These are phyloP conservation scores for Nemania serpens DNA, from an alignment of 2,329 filamentous ascomycete species.

Conservation along the genomic window DNA sequence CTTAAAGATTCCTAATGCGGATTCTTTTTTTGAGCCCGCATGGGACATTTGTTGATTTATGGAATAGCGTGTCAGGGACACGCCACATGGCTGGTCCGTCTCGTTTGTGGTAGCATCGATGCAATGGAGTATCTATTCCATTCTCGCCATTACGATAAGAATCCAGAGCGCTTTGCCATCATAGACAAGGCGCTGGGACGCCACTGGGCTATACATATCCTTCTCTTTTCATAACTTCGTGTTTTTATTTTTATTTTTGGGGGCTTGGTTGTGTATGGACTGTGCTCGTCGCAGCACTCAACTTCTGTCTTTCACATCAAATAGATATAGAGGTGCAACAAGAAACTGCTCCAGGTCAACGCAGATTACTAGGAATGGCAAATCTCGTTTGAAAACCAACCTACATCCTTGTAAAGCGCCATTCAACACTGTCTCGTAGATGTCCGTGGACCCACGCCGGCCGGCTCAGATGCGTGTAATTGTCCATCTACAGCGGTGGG, in stretches of 20 bases:
- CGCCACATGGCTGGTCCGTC: neutral
- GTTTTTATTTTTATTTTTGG: neutral
- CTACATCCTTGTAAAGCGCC: neutral
- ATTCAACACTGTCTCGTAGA: neutral
- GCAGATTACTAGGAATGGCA: neutral
- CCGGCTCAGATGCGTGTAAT: slow-evolving; percentile 1
- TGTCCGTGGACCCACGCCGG: neutral
- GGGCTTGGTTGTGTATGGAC: neutral
- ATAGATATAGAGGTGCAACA: neutral
- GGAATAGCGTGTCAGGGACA: neutral
- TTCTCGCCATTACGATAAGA: neutral
- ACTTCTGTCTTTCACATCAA: neutral
- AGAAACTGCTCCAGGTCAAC: neutral
- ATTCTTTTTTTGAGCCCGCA: neutral
- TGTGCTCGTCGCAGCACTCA: neutral
- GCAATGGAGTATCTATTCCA: neutral
- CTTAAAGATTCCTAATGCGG: slow-evolving; percentile 2
- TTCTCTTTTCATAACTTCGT: neutral
- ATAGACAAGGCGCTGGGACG: neutral
- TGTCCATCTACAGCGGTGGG: neutral
- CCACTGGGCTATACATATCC: neutral
- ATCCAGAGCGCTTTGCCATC: neutral
- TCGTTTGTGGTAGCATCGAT: neutral
- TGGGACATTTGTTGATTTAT: slow-evolving; percentile 4
- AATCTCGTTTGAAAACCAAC: neutral